Conservation (phyloP, 2,329 filamentous ascomycete genomes). For the Arachnopeziza araneosa region DNA sequence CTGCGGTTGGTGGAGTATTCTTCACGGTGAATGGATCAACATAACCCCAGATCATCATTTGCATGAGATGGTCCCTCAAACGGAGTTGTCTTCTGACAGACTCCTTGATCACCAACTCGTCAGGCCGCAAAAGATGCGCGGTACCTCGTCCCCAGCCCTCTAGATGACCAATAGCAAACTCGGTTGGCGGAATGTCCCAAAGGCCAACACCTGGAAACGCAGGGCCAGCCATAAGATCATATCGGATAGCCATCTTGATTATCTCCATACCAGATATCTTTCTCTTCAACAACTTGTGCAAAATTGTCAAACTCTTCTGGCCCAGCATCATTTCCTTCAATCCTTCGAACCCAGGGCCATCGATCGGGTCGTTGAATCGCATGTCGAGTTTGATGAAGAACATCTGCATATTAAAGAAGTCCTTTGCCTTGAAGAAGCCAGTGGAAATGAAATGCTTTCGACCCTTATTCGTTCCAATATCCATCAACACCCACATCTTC, state of each 20-base stretch:
- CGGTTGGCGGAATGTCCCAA: constrained; percentile 44
- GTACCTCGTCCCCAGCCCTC: constrained; percentile 51
- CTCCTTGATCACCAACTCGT: constrained; percentile 55
- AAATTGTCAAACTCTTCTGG: constrained; percentile 48
- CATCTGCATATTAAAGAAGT: constrained; percentile 56
- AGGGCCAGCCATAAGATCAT: constrained; percentile 39
- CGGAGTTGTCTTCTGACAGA: constrained; percentile 44
- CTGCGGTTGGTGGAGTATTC: constrained; percentile 44
- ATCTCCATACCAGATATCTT: constrained; percentile 45
- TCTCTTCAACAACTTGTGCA: constrained; percentile 56
- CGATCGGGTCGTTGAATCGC: constrained; percentile 59
- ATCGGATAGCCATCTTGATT: constrained; percentile 51
- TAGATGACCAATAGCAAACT: constrained; percentile 47
- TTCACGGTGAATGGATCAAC: constrained; percentile 47
- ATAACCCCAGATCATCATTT: constrained; percentile 59
- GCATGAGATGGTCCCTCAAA: constrained; percentile 47
- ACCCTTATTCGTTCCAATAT: constrained; percentile 51
- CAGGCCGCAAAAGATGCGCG: constrained; percentile 46
- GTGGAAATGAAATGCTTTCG: constrained; percentile 52
- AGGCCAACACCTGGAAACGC: constrained; percentile 30
- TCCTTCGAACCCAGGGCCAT: constrained; percentile 43
- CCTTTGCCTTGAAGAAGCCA: constrained; percentile 49
- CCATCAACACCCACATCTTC: constrained; percentile 71
- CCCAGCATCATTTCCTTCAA: constrained; percentile 55
- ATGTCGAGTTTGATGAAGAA: constrained; percentile 70